Evolutionary conservation across 495 filamentous ascomycete species (phyloP).

Genomic region (Neurospora tetrasperma): DNA sequence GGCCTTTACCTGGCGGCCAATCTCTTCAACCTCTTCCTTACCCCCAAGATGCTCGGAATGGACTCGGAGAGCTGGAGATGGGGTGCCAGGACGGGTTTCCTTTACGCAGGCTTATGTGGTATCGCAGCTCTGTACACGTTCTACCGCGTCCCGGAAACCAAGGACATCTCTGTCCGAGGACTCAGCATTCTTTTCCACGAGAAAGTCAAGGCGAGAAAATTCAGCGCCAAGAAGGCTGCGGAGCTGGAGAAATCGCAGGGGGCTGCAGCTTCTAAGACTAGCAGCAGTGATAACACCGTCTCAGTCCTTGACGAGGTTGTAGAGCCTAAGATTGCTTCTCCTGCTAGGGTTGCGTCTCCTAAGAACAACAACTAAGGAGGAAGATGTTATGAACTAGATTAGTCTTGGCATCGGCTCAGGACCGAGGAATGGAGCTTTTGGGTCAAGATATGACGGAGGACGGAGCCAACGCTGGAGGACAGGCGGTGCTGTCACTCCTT

Average conservation of each 20-base stretch:
- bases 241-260: conserved; percentile 2
- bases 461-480: background rate
- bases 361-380: background rate
- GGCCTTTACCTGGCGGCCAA: conserved; percentile 44
- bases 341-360: background rate
- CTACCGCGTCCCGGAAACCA: conserved; percentile 34
- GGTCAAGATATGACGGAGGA: background rate
- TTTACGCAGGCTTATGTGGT: conserved; percentile 44
- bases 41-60: conserved; percentile 35
- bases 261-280: background rate
- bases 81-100: conserved; percentile 42
- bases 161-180: conserved; percentile 41
- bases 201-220: conserved; percentile 36
- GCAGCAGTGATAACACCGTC: background rate
- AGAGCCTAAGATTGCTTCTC: background rate
- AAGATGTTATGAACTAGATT: background rate
- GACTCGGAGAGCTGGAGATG: conserved; percentile 41
- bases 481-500: background rate
- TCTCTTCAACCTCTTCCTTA: conserved; percentile 36
- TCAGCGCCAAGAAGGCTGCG: conserved; percentile 16
- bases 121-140: conserved; percentile 34
- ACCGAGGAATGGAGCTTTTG: background rate
- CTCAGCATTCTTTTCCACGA: conserved; percentile 50
- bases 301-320: background rate
- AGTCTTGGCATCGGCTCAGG: background rate